Conservation (phyloP, 2,329 filamentous ascomycete species). For the Diplodia sapinea region DNA sequence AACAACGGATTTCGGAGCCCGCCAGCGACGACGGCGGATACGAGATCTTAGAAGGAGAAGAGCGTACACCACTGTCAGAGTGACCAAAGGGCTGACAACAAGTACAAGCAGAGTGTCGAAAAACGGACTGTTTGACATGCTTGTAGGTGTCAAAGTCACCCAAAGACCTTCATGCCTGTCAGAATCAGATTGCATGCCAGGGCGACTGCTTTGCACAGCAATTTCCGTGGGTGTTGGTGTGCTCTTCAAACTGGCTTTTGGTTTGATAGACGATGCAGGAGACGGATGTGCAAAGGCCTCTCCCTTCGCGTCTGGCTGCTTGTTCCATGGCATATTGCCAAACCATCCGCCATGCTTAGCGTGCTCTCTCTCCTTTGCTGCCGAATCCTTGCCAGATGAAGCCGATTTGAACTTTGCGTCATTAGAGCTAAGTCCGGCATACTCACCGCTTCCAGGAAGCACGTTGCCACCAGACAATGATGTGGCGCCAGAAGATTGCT, state of each 20-base stretch:
- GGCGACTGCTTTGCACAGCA: constrained; percentile 4
- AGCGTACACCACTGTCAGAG: constrained; percentile 89
- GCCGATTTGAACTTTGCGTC: constrained; percentile 1
- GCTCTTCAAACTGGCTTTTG: constrained; percentile 33
- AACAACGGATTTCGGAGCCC: constrained; percentile 96
- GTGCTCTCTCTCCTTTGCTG: constrained; percentile 30
- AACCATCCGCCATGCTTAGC: constrained; percentile 39
- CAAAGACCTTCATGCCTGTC: constrained; percentile 78
- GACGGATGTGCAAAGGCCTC: background rate
- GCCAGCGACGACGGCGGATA: constrained; percentile 87
- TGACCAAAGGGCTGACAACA: constrained; percentile 92
- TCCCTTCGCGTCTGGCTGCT: constrained; percentile 36
- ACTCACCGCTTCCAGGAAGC: constrained; percentile 75
- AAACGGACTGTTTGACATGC: constrained; percentile 85
- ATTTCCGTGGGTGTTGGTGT: constrained; percentile 32
- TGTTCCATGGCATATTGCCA: constrained; percentile 37
- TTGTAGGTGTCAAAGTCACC: constrained; percentile 94
- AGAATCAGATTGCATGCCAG: background rate
- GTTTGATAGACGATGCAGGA: constrained; percentile 6
- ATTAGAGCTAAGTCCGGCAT: constrained; percentile 45
- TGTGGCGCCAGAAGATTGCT: constrained; percentile 12
- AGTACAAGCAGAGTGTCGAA: constrained; percentile 95
- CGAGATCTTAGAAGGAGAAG: constrained; percentile 85
- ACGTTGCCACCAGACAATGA: constrained; percentile 68
- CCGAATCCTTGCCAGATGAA: background rate